Conservation (phyloP, 1,284 basidiomycete species). For the Amylostereum areolatum region DNA sequence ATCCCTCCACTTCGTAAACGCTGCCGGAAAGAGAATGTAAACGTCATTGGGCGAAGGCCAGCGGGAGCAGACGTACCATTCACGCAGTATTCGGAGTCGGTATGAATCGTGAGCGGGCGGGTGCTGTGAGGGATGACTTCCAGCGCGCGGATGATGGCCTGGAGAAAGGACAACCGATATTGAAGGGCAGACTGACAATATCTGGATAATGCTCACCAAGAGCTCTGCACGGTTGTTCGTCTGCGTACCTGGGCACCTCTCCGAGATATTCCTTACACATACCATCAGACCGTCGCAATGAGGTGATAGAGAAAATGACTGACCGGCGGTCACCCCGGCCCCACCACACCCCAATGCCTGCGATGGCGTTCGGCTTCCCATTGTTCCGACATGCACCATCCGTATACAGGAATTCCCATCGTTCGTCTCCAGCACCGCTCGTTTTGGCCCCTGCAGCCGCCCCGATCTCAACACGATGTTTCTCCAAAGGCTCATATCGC, state of each 20-base stretch:
- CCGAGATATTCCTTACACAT: background rate
- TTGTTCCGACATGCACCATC: background rate
- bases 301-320: background rate
- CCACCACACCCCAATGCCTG: no score
- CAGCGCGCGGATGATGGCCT: background rate
- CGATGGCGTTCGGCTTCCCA: background rate
- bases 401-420: no score
- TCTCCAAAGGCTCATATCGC: no score
- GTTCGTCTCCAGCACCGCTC: no score
- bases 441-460: no score
- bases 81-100: background rate
- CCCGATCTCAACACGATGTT: no score
- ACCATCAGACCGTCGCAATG: background rate
- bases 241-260: background rate
- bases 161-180: background rate
- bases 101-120: background rate
- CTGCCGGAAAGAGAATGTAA: background rate
- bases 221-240: background rate
- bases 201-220: background rate
- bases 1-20: background rate
- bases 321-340: background rate
- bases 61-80: background rate
- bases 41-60: background rate
- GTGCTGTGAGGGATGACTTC: background rate
- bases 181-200: background rate